Evolutionary conservation across 1,139 yeast species (phyloP).

Genomic region (Yamadazyma songkhlaensis): DNA sequence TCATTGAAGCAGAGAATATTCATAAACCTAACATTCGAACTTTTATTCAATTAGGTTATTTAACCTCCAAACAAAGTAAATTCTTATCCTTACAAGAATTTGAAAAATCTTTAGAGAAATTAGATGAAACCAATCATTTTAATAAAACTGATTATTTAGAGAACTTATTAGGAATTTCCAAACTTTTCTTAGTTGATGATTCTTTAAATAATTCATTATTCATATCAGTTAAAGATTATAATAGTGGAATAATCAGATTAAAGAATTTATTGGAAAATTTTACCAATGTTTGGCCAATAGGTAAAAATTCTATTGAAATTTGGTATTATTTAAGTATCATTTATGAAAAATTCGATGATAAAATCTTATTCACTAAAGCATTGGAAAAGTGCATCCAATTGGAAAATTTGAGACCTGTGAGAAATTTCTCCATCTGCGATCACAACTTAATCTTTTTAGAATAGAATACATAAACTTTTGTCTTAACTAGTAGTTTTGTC

Average conservation of each 20-base stretch:
- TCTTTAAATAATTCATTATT: constrained; percentile 31
- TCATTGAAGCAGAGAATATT: constrained; percentile 65
- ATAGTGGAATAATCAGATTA: constrained; percentile 65
- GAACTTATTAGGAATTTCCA: constrained; percentile 67
- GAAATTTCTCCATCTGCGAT: constrained; percentile 27
- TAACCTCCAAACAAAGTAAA: constrained; percentile 37
- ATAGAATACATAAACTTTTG: not conserved
- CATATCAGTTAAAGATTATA: constrained; percentile 48
- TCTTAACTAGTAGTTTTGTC: too few relatives aligned
- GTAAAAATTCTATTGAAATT: constrained; percentile 61
- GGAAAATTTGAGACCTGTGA: constrained; percentile 66
- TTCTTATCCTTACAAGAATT: constrained; percentile 61
- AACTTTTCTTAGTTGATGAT: constrained; percentile 49
- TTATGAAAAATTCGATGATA: constrained; percentile 62
- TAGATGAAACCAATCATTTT: constrained; percentile 19
- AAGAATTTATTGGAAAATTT: constrained; percentile 59
- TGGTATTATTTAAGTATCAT: constrained; percentile 71
- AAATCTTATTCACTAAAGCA: constrained; percentile 47
- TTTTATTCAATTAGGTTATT: constrained; percentile 52
- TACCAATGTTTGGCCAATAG: constrained; percentile 47
- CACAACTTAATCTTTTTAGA: constrained; percentile 9
- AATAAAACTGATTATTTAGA: constrained; percentile 44
- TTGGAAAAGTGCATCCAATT: constrained; percentile 68
- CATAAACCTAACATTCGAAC: constrained; percentile 52
- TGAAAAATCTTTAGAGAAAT: constrained; percentile 59